These are phyloP conservation scores for Monosporozyma servazzii DNA, from an alignment of 805 yeast species.

Conservation along the genomic window DNA sequence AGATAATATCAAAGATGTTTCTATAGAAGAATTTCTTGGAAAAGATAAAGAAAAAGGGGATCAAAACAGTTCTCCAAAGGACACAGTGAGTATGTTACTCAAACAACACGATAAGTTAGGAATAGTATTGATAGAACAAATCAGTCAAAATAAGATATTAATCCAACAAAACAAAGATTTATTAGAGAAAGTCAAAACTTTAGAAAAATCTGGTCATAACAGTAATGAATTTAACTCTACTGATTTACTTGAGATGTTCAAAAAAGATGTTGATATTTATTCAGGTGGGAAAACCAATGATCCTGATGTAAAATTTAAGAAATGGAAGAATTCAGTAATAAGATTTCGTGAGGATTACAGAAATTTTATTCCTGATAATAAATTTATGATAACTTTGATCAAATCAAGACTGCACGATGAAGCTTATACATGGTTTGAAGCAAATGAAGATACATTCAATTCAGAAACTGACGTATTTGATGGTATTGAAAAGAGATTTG, in stretches of 20 bases:
- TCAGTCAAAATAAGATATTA: background rate
- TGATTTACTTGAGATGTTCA: background rate
- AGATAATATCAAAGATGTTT: background rate
- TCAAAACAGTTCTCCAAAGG: background rate
- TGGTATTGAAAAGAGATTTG: background rate
- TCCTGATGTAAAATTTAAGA: background rate
- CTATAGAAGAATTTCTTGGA: background rate
- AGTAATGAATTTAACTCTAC: background rate
- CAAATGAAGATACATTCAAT: background rate
- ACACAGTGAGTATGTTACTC: background rate
- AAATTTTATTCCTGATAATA: background rate
- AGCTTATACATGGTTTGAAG: background rate
- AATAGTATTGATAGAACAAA: background rate
- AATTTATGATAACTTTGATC: background rate
- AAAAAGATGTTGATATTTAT: background rate
- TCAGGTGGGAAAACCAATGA: background rate
- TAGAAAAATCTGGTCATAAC: background rate
- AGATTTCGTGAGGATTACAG: background rate
- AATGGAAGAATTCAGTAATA: background rate
- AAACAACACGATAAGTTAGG: background rate
- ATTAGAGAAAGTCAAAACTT: background rate
- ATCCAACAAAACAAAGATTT: background rate
- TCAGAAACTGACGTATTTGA: background rate
- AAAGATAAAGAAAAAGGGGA: background rate
- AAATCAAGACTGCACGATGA: background rate